Evolutionary conservation across 768 basidiomycete species (phyloP).

Genomic region (Crucibulum laeve): DNA sequence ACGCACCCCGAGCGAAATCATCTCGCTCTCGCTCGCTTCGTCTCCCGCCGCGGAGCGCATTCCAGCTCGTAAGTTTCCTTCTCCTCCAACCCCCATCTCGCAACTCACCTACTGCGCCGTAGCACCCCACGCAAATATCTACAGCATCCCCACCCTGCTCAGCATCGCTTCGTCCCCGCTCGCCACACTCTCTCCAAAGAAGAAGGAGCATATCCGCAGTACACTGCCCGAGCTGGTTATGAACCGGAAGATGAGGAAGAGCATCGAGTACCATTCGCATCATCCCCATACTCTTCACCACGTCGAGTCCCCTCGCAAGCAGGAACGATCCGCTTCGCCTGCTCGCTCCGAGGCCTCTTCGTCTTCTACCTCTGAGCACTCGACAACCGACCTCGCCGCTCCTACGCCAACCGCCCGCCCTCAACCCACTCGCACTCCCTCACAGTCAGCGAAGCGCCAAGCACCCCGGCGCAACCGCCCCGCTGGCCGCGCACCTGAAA

Average conservation of each 20-base stretch:
- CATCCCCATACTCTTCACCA: not conserved
- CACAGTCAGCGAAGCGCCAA: not conserved
- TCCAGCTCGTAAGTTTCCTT: constrained; percentile 5
- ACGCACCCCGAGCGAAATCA: constrained; percentile 14
- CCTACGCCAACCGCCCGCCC: not conserved
- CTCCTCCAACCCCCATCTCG: not conserved
- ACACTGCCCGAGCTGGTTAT: constrained; percentile 20
- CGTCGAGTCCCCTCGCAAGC: constrained; percentile 2
- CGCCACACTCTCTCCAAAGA: constrained; percentile 16
- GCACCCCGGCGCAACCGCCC: constrained; percentile 6
- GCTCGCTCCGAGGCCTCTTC: not conserved
- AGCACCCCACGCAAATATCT: constrained; percentile 13
- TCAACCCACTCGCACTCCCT: constrained; percentile 1
- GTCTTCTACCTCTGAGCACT: no score
- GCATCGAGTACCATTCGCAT: constrained; percentile 17
- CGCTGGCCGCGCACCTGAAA: constrained; percentile 8
- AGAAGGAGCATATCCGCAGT: constrained; percentile 18
- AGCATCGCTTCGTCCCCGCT: constrained; percentile 22
- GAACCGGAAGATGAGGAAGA: constrained; percentile 22
- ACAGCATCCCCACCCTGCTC: constrained; percentile 18
- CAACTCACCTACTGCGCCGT: constrained; percentile 3
- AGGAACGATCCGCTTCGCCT: constrained; percentile 6
- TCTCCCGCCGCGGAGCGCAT: not conserved
- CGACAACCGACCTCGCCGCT: not conserved
- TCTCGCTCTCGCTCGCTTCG: not conserved